Evolutionary conservation across 352 stramenopile species (phyloP).

Genomic region (Phytophthora lateralis): DNA sequence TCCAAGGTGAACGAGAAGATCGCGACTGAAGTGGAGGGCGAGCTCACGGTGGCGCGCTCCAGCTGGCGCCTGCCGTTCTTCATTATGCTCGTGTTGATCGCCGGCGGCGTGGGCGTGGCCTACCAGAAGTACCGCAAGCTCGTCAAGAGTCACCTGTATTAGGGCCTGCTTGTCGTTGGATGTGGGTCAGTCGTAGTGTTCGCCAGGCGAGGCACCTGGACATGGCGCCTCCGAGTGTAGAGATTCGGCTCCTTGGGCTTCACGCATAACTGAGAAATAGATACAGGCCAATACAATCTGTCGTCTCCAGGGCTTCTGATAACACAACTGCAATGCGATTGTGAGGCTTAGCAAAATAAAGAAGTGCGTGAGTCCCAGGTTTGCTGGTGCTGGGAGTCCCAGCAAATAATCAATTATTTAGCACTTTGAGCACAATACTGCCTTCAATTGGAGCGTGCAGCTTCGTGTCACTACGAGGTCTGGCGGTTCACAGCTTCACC

Average conservation of each 20-base stretch:
- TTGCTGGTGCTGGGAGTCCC: no score
- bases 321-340: no score
- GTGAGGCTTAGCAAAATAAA: no score
- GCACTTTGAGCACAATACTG: no score
- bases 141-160: slow-evolving; percentile 86
- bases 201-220: slow-evolving; percentile 12
- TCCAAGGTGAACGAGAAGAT: slow-evolving; percentile 77
- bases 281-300: slow-evolving; percentile 1
- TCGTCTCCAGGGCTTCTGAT: no score
- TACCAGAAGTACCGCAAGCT: slow-evolving; percentile 91
- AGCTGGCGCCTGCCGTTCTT: slow-evolving; percentile 87
- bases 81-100: slow-evolving; percentile 69
- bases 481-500: no score
- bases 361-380: no score
- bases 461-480: no score
- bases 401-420: no score
- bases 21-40: slow-evolving; percentile 64
- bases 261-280: slow-evolving; percentile 25
- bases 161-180: slow-evolving; percentile 25
- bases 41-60: slow-evolving; percentile 60
- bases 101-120: slow-evolving; percentile 55
- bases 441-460: no score
- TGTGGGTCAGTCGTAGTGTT: slow-evolving; percentile 31
- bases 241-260: slow-evolving; percentile 6
- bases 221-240: slow-evolving; percentile 13